Conservation (phyloP, 177 flowering plant genomes). For the Vitis hybrid region DNA sequence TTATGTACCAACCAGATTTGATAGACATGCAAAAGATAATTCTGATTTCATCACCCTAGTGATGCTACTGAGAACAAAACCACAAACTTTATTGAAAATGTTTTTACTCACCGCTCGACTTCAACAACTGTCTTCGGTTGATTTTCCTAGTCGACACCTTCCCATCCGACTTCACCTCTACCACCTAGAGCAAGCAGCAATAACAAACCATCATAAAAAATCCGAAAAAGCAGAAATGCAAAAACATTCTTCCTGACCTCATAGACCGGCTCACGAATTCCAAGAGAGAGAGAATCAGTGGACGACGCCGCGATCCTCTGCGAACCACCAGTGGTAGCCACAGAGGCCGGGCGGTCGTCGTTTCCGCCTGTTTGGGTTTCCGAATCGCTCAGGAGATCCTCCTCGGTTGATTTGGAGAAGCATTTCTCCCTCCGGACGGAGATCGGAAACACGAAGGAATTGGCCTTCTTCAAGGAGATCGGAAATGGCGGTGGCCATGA, state of each 20-base stretch:
- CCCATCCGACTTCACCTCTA: slow-evolving; percentile 83
- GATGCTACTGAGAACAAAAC: neutral
- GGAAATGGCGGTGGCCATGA: slow-evolving; percentile 6
- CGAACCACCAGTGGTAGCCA: neutral
- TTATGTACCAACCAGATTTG: too few species aligned
- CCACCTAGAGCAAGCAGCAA: slow-evolving; percentile 46
- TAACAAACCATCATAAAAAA: neutral
- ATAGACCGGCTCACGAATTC: slow-evolving; percentile 85
- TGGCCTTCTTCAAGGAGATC: slow-evolving; percentile 11
- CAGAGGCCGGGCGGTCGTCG: slow-evolving; percentile 15
- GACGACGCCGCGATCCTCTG: slow-evolving; percentile 18
- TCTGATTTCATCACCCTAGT: neutral
- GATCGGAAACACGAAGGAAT: slow-evolving; percentile 13
- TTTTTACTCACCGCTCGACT: slow-evolving; percentile 74
- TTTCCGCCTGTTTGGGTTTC: slow-evolving; percentile 23
- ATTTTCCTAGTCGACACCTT: slow-evolving; percentile 68
- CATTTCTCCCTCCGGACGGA: slow-evolving; percentile 19
- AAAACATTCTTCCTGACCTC: slow-evolving; percentile 44
- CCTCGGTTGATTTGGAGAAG: slow-evolving; percentile 36
- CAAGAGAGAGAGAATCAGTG: slow-evolving; percentile 58
- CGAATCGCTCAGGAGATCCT: slow-evolving; percentile 22
- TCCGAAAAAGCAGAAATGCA: neutral
- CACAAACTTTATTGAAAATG: too few species aligned
- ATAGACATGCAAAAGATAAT: neutral
- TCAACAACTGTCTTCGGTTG: slow-evolving; percentile 74